Conservation (phyloP, 2,329 filamentous ascomycete species). For the Pseudogymnoascus destructans region DNA sequence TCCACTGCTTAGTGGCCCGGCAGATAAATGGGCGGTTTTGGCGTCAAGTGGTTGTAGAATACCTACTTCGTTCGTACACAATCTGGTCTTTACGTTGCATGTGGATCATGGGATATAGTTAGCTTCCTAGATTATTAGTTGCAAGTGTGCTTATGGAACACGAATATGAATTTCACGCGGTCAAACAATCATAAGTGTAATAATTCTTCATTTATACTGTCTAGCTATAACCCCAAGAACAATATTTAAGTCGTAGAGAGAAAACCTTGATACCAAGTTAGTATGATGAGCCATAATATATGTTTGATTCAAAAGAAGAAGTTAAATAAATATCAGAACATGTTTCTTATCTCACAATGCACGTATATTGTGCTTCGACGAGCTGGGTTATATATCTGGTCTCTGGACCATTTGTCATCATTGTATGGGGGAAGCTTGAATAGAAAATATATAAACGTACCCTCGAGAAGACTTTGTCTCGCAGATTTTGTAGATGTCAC, state of each 20-base stretch:
- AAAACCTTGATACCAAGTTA: background rate
- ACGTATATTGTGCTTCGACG: conserved; percentile 9
- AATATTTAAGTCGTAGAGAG: background rate
- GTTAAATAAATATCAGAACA: background rate
- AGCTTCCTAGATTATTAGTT: background rate
- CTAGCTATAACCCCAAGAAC: background rate
- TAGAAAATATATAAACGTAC: background rate
- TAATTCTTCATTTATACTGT: background rate
- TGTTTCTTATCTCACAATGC: conserved; percentile 7
- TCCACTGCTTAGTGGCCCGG: background rate
- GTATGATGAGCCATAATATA: background rate
- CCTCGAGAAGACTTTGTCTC: background rate
- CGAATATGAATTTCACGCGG: conserved; percentile 1
- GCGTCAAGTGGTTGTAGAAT: conserved; percentile 7
- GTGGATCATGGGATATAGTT: background rate
- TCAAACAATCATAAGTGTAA: background rate
- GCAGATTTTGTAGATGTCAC: background rate
- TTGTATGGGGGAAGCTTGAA: background rate
- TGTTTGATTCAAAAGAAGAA: background rate
- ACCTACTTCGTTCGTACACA: conserved; percentile 6
- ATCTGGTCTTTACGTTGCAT: background rate
- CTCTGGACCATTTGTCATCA: conserved; percentile 10
- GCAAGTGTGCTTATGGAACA: conserved; percentile 4
- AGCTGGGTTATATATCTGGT: conserved; percentile 10
- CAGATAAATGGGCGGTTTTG: background rate